phyloP scores from a whole-genome alignment of 1,139 yeast species.

The Hansenula sp. region DNA sequence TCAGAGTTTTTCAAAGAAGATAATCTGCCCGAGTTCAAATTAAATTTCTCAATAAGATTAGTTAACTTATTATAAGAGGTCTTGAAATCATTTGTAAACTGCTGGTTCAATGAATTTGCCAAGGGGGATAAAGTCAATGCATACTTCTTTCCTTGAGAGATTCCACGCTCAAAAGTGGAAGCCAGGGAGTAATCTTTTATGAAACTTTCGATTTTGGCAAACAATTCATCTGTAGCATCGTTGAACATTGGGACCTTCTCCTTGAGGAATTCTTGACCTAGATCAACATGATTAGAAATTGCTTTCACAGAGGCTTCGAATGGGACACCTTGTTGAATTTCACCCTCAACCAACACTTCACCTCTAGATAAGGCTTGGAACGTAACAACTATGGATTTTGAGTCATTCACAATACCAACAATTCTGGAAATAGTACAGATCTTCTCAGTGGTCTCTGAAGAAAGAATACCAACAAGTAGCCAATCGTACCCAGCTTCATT shows the following conservation, averaged over 20 bases:
- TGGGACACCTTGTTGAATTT: constrained; percentile 23
- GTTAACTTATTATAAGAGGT: constrained; percentile 23
- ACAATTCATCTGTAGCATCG: constrained; percentile 28
- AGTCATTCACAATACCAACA: constrained; percentile 44
- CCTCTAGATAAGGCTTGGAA: constrained; percentile 56
- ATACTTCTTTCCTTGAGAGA: constrained; percentile 23
- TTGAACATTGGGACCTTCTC: constrained; percentile 28
- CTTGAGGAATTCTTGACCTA: constrained; percentile 18
- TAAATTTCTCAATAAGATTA: constrained; percentile 21
- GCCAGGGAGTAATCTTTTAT: constrained; percentile 35
- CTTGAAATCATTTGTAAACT: constrained; percentile 31
- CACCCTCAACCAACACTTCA: constrained; percentile 14
- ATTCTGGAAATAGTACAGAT: constrained; percentile 47
- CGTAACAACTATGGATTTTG: constrained; percentile 42
- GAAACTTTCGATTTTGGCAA: constrained; percentile 40
- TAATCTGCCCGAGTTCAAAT: constrained; percentile 12
- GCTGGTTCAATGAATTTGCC: constrained; percentile 55
- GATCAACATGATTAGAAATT: constrained; percentile 21
- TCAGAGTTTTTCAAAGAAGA: constrained; percentile 15
- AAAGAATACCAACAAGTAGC: constrained; percentile 33
- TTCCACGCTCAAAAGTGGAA: constrained; percentile 23
- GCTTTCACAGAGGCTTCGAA: constrained; percentile 31
- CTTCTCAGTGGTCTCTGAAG: constrained; percentile 21
- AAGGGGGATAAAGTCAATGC: constrained; percentile 56
- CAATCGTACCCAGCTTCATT: constrained; percentile 26